Percentiles rank a stretch among this genome's conserved stretches.
Conservation (phyloP, 768 basidiomycete species). For the Termitomyces sp. region DNA sequence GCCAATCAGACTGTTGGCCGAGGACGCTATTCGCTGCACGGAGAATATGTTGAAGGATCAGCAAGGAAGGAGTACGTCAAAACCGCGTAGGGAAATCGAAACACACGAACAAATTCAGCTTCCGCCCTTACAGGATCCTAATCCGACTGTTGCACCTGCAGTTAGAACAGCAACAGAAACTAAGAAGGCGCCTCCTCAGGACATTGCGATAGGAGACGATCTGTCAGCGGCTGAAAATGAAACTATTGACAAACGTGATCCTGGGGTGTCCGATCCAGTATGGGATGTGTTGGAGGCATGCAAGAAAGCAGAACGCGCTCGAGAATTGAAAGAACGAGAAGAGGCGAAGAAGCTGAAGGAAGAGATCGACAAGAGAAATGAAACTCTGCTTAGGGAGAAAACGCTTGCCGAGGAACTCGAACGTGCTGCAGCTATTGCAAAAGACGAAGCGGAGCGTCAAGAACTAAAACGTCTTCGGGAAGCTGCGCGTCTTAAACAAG, state of each 20-base stretch:
- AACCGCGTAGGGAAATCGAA: background rate
- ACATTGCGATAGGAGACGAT: background rate
- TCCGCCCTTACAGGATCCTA: background rate
- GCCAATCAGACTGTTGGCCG: background rate
- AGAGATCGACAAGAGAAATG: background rate
- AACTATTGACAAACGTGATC: background rate
- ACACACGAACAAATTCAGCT: background rate
- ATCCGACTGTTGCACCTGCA: background rate
- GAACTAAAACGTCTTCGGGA: constrained; percentile 28
- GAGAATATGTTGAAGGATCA: constrained; percentile 41
- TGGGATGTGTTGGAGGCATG: background rate
- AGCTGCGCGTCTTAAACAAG: constrained; percentile 19
- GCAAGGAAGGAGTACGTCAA: constrained; percentile 4
- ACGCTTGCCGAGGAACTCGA: background rate
- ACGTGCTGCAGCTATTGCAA: constrained; percentile 14
- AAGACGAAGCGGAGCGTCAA: constrained; percentile 24
- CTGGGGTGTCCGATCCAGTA: background rate
- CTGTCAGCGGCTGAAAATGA: background rate
- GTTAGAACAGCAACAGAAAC: background rate
- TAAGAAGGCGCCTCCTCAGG: background rate
- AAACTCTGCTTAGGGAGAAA: background rate
- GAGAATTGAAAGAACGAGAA: background rate
- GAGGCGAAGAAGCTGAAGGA: background rate
- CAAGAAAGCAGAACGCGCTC: background rate
- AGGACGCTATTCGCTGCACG: constrained; percentile 36